Conservation (phyloP, 306 rosid genomes). For the Leucaena leucocephala region DNA sequence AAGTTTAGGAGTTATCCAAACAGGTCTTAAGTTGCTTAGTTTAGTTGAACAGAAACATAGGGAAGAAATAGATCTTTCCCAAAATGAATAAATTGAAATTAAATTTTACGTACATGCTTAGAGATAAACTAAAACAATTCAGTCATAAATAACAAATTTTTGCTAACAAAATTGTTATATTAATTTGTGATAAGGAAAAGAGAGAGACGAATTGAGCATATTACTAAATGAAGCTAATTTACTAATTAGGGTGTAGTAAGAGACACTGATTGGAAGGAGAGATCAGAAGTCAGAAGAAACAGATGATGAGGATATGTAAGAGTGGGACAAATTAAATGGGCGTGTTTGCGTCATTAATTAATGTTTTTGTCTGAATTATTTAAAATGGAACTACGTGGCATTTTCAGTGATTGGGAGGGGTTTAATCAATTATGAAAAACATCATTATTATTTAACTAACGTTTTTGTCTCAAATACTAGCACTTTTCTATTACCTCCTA, state of each 20-base stretch:
- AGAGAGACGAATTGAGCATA: slow-evolving; percentile 6
- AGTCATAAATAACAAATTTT: too few relatives aligned
- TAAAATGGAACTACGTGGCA: background rate
- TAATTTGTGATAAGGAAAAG: background rate
- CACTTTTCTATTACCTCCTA: slow-evolving; percentile 27
- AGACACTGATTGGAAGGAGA: slow-evolving; percentile 25
- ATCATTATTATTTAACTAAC: slow-evolving; percentile 28
- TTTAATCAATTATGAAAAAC: slow-evolving; percentile 33
- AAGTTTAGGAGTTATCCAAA: too few relatives aligned
- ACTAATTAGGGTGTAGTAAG: background rate
- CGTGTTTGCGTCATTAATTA: slow-evolving; percentile 35
- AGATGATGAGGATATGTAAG: slow-evolving; percentile 30
- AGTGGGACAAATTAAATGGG: background rate
- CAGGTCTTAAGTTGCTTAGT: too few relatives aligned
- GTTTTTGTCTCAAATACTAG: slow-evolving; percentile 39
- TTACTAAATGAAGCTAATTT: slow-evolving; percentile 19
- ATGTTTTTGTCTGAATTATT: slow-evolving; percentile 40
- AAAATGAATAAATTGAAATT: too few relatives aligned
- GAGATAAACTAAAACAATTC: too few relatives aligned
- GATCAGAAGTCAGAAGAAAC: background rate
- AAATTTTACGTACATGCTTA: too few relatives aligned
- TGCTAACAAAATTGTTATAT: too few relatives aligned
- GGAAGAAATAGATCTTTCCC: too few relatives aligned
- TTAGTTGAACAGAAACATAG: too few relatives aligned
- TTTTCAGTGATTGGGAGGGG: slow-evolving; percentile 28